A percentile compares a stretch with the other conserved stretches of the same genome.
Evolutionary conservation across 2,329 filamentous ascomycete species (phyloP).

Genomic region (Talaromyces rugulosus): DNA sequence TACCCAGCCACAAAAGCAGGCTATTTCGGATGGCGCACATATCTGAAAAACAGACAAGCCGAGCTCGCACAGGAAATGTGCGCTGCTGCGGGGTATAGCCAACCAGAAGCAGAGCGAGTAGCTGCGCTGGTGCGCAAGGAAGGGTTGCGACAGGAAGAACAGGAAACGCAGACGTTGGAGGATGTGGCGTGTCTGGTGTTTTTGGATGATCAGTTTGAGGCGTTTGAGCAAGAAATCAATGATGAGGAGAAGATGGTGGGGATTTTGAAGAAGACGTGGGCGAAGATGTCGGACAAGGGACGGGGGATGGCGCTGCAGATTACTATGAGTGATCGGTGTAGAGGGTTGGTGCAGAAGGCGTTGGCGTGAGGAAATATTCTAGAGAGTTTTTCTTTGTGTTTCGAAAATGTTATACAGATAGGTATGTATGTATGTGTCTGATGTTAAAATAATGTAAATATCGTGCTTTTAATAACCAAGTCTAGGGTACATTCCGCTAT

Average conservation of each 20-base stretch:
- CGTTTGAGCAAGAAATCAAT: slow-evolving; percentile 65
- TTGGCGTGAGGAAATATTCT: slow-evolving; percentile 30
- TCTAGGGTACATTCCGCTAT: background rate
- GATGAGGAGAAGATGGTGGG: slow-evolving; percentile 73
- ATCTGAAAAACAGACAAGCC: slow-evolving; percentile 68
- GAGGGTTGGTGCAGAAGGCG: slow-evolving; percentile 60
- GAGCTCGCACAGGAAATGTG: slow-evolving; percentile 56
- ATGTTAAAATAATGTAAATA: background rate
- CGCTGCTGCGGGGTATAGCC: slow-evolving; percentile 45
- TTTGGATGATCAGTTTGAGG: slow-evolving; percentile 79
- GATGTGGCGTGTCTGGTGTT: slow-evolving; percentile 86
- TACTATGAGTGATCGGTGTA: slow-evolving; percentile 60
- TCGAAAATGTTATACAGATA: background rate
- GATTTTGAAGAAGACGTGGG: slow-evolving; percentile 71
- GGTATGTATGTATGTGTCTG: background rate
- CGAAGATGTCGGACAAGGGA: slow-evolving; percentile 65
- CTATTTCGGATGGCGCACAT: slow-evolving; percentile 75
- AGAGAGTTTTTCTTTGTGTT: background rate
- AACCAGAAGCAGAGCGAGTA: slow-evolving; percentile 57
- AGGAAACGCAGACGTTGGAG: slow-evolving; percentile 67
- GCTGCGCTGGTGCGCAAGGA: slow-evolving; percentile 76
- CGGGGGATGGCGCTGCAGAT: slow-evolving; percentile 62
- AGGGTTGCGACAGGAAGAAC: slow-evolving; percentile 47
- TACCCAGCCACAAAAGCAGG: slow-evolving; percentile 72
- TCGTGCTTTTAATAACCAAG: background rate